These are phyloP conservation scores for Chaetoceros muelleri DNA, from an alignment of 108 stramenopile species.

Conservation along the genomic window DNA sequence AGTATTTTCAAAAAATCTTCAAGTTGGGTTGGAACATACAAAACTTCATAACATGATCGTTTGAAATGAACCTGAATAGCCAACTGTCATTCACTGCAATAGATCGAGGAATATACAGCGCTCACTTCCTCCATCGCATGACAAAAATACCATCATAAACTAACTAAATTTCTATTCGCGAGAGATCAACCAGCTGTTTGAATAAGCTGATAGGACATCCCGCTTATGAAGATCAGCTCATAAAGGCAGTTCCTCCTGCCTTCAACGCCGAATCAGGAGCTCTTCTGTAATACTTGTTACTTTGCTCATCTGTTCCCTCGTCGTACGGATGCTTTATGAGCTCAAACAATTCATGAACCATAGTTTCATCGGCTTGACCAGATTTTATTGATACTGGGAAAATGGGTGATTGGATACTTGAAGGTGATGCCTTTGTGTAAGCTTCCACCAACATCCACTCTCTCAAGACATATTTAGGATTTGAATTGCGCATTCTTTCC, in stretches of 20 bases:
- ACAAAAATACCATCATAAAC: no score
- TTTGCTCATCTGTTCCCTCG: constrained; percentile 46
- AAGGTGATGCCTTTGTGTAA: constrained; percentile 50
- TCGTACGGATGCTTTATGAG: constrained; percentile 60
- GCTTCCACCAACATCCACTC: constrained; percentile 88
- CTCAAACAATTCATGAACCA: constrained; percentile 48
- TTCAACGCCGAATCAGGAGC: constrained; percentile 49
- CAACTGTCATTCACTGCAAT: no score
- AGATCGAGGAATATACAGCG: no score
- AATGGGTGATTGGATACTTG: constrained; percentile 13
- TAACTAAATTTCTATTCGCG: not conserved
- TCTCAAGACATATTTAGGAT: constrained; percentile 72
- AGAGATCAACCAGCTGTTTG: no score
- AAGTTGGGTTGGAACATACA: no score
- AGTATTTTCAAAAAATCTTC: no score
- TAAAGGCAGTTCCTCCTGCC: constrained; percentile 77
- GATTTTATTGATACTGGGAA: constrained; percentile 3
- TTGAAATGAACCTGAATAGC: no score
- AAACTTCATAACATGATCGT: no score
- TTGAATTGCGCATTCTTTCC: constrained; percentile 46
- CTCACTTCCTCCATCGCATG: no score
- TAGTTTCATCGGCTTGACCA: constrained; percentile 38
- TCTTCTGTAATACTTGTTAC: constrained; percentile 51
- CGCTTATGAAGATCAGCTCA: constrained; percentile 76
- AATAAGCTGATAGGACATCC: no score